These are phyloP conservation scores for Penicillium vulpinum DNA, from an alignment of 2,329 filamentous ascomycete species.

Conservation along the genomic window DNA sequence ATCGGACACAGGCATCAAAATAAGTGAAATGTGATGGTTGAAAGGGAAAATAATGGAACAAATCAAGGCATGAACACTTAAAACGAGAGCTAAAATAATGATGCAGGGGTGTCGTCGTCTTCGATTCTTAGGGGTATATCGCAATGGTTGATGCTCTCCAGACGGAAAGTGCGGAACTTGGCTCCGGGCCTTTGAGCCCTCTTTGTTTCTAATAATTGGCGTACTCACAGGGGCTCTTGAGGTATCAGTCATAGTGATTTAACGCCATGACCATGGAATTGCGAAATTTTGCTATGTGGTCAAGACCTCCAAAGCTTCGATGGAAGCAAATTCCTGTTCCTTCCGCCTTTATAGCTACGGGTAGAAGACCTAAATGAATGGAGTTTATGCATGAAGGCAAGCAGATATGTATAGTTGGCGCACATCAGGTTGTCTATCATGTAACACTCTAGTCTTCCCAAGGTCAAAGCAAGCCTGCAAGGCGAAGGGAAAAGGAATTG, in stretches of 20 bases:
- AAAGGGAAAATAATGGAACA: background rate
- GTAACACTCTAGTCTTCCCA: background rate
- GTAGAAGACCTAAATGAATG: background rate
- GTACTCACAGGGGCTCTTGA: background rate
- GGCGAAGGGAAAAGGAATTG: background rate
- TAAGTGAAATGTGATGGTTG: background rate
- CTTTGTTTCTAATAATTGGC: background rate
- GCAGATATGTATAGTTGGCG: background rate
- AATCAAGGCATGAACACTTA: background rate
- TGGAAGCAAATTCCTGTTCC: background rate
- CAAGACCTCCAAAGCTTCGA: background rate
- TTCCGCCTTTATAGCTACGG: background rate
- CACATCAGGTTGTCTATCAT: background rate
- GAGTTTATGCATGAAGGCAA: background rate
- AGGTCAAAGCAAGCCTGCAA: background rate
- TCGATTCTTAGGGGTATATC: background rate
- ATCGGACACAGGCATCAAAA: background rate
- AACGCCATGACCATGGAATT: slow-evolving; percentile 10
- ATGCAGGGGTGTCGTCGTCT: slow-evolving; percentile 27
- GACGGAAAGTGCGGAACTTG: slow-evolving; percentile 14
- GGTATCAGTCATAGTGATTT: slow-evolving; percentile 18
- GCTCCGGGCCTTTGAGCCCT: slow-evolving; percentile 11
- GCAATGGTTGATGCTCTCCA: background rate
- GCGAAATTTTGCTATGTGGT: background rate
- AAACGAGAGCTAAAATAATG: slow-evolving; percentile 9